Base-by-base conservation (phyloP, 495 filamentous ascomycete genomes). In the Hypoxylon fuscum region DNA sequence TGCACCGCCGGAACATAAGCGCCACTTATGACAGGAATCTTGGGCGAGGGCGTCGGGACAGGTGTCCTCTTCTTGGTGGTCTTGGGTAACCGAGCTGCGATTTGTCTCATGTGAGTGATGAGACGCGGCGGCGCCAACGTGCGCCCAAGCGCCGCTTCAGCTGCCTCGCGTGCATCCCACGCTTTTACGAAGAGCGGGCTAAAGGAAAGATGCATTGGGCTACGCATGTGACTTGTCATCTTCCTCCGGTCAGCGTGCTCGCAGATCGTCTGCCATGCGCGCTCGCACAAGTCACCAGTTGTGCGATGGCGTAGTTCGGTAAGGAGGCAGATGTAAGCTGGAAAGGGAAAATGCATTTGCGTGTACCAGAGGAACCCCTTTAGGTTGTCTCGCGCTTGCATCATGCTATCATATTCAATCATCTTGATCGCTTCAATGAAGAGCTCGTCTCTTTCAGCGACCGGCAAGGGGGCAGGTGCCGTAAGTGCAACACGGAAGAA, bases 331-430 rank as follows among this genome's bases (percentile, higher is more conserved):
- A 83, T 78, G 60, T 83, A 84, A 3, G 78, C 81, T 11, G 79
- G 81, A 34, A 84, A 77, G 14, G 82, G 82, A 23, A 81, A 79
- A 60, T 84, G 76, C 38, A 79, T 74, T 10, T 78, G 71, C 2
- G 77, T 81, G 61, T 83, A 84, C 82, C 82, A 84, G 23, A 73
- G 70, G 52, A 80, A 84, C 14, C 78, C 74, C 17, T 74, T 73
- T n/a, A 84, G 62, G 46, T 58, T 71, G 29, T 78, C 72, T 2
- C 72, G 67, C 6, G 70, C 72, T 57, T 83, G 78, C 46, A 84
- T 77, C 37, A 77, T 66, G 54, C 81, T 81, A 57, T 85, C 81
- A 27, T 76, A 79, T 65, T 85, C 82, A 4, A 85, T 64, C 76
- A 79, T 80, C 43, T 75, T 69, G 12, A 82, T 77, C 7, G 81